These are phyloP conservation scores for Kickxella alabastrina DNA, from an alignment of 192 early-diverging fungal species.

Conservation along the genomic window DNA sequence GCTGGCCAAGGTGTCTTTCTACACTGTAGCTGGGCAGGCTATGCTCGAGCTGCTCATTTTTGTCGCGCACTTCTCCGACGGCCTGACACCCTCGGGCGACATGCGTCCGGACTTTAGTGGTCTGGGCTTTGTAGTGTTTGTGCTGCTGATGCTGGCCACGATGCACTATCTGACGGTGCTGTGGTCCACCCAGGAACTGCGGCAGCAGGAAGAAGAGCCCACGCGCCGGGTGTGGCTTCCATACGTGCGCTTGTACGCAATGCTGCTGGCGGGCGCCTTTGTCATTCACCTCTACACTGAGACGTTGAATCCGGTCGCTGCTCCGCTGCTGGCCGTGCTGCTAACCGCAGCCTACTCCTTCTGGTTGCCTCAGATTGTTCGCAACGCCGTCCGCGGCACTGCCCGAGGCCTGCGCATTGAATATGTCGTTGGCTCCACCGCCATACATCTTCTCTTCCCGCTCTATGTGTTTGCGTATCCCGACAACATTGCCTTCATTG, in stretches of 20 bases:
- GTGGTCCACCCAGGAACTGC: constrained; percentile 64
- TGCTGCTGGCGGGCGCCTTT: constrained; percentile 58
- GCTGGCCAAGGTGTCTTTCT: constrained; percentile 64
- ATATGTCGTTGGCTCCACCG: constrained; percentile 60
- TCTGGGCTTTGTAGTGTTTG: constrained; percentile 62
- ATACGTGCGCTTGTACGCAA: constrained; percentile 44
- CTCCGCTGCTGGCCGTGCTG: constrained; percentile 41
- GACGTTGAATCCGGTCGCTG: constrained; percentile 48
- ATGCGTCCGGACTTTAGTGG: constrained; percentile 60
- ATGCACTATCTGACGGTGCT: constrained; percentile 70
- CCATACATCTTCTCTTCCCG: constrained; percentile 56
- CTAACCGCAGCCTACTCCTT: constrained; percentile 59
- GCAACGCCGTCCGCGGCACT: constrained; percentile 64
- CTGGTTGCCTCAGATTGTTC: constrained; percentile 79
- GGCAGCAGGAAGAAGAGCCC: constrained; percentile 39
- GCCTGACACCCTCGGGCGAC: constrained; percentile 48
- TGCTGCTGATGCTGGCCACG: constrained; percentile 62
- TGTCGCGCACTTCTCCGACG: constrained; percentile 58
- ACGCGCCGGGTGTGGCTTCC: constrained; percentile 21
- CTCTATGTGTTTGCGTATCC: constrained; percentile 57
- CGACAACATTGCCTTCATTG: constrained; percentile 40
- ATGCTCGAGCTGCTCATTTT: constrained; percentile 65
- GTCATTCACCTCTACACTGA: constrained; percentile 59
- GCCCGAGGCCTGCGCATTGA: constrained; percentile 54
- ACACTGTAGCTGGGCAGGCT: constrained; percentile 58